phyloP scores from a whole-genome alignment of 2,329 filamentous ascomycete genomes.

The Paraphoma chrysanthemicola region DNA sequence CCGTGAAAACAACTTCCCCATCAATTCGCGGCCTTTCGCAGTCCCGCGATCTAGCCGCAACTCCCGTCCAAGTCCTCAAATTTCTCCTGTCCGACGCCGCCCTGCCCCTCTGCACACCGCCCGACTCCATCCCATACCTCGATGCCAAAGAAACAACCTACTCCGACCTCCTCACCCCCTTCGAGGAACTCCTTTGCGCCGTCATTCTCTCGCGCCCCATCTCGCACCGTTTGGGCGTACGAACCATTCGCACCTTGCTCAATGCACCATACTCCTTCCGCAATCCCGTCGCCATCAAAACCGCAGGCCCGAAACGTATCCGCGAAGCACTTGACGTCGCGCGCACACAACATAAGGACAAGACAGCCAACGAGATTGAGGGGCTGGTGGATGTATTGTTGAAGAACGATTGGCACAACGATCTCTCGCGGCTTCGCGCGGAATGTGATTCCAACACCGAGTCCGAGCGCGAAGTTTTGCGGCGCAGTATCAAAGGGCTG shows the following conservation, averaged over 20 bases:
- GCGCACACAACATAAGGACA: conserved; percentile 55
- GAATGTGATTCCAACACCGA: conserved; percentile 29
- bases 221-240: conserved; percentile 52
- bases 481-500: conserved; percentile 50
- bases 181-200: conserved; percentile 55
- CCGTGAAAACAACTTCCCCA: background rate
- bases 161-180: conserved; percentile 45
- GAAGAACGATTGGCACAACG: conserved; percentile 38
- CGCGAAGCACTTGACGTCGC: conserved; percentile 52
- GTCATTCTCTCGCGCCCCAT: conserved; percentile 55
- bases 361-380: conserved; percentile 52
- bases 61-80: conserved; percentile 35
- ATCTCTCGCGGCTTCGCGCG: conserved; percentile 41
- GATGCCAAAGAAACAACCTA: conserved; percentile 38
- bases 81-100: conserved; percentile 41
- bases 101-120: conserved; percentile 34
- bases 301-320: conserved; percentile 47
- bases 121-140: conserved; percentile 27
- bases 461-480: conserved; percentile 38
- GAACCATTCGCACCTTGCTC: conserved; percentile 53
- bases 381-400: conserved; percentile 39
- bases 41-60: background rate
- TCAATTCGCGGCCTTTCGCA: background rate
- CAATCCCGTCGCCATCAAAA: conserved; percentile 40
- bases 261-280: conserved; percentile 52